Conservation (phyloP, 768 basidiomycete genomes). For the Infundibulicybe gibba region DNA sequence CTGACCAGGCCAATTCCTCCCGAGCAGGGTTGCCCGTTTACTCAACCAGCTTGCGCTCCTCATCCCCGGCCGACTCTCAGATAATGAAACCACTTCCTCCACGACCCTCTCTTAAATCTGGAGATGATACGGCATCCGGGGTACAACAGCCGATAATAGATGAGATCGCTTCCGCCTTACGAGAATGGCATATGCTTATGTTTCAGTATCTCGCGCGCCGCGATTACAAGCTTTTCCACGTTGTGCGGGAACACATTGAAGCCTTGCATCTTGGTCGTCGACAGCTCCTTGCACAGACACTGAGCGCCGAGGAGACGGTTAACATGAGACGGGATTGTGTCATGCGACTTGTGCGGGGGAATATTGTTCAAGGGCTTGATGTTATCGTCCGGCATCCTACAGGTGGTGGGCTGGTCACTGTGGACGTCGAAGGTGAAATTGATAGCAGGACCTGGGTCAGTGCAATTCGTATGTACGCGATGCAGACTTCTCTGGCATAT, state of each 20-base stretch:
- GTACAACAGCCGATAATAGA: constrained; percentile 87
- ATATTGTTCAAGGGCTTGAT: constrained; percentile 89
- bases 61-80: constrained; percentile 62
- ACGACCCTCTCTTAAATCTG: constrained; percentile 90
- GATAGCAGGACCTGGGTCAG: constrained; percentile 85
- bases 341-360: constrained; percentile 80
- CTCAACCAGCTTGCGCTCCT: constrained; percentile 71
- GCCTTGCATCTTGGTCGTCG: constrained; percentile 87
- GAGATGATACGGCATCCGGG: constrained; percentile 89
- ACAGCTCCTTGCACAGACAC: constrained; percentile 83
- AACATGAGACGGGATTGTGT: constrained; percentile 86
- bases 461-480: constrained; percentile 86
- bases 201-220: constrained; percentile 87
- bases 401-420: constrained; percentile 85
- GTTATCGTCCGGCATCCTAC: constrained; percentile 95
- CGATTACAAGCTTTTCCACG: constrained; percentile 86
- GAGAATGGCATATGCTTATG: constrained; percentile 94
- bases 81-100: constrained; percentile 76
- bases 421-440: constrained; percentile 83
- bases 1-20: constrained; percentile 71
- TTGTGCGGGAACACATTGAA: constrained; percentile 87
- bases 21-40: constrained; percentile 73
- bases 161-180: constrained; percentile 93
- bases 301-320: constrained; percentile 83
- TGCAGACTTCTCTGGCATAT: constrained; percentile 83